Evolutionary conservation across 2,329 filamentous ascomycete genomes (phyloP), one percentile per base, ranked within the genome.

Genomic region (Cladosporium sphaerospermum): DNA sequence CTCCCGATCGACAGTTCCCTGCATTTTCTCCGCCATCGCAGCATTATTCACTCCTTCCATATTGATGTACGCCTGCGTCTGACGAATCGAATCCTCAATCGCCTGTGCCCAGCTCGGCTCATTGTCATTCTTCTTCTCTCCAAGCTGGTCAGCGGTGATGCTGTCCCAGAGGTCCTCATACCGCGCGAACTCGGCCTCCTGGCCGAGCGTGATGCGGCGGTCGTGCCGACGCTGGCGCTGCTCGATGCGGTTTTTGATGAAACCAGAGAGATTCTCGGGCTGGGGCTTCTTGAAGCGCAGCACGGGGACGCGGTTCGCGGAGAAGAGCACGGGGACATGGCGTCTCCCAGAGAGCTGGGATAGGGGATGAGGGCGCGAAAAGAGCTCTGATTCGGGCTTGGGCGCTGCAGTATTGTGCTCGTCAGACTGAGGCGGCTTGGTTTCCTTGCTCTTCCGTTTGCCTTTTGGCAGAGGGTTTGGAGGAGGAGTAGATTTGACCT

Each of bases 281-380:
- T 90, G 84, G 4, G 83, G 83, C 66, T 86, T 87, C 57, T 73
- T 76, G 42, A 85, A 69, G 34, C 87, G 81, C 28, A 92, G 67
- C 62, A 90, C 85, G 0, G 85, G 80, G 19, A 83, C 68, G 23
- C 75, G 76, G 33, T 52, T 52, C 2, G 82, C 75, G 3, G 78
- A 76, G 32, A 78, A 71, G 1, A 89, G 64, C 1, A 71, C 70
- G 1, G 87, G 87, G 2, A 88, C 74, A 43, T 78, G 75, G 18
- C 85, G 78, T 6, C 69, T 69, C 9, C 78, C 78, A 10, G 69
- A 69, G 1, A 87, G 57, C 39, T 63, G 44, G 9, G 63, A 56
- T 31, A 61, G 53, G 2, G 65, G 63, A 10, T 67, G 54, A 2
- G 67, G 65, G 1, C 64, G 59, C 3, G 56, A 54, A 45, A 63